Evolutionary conservation across 202 grass and related monocot species (phyloP), one percentile per base, ranked within the genome.

Genomic region (Schoenoplectus triqueter): DNA sequence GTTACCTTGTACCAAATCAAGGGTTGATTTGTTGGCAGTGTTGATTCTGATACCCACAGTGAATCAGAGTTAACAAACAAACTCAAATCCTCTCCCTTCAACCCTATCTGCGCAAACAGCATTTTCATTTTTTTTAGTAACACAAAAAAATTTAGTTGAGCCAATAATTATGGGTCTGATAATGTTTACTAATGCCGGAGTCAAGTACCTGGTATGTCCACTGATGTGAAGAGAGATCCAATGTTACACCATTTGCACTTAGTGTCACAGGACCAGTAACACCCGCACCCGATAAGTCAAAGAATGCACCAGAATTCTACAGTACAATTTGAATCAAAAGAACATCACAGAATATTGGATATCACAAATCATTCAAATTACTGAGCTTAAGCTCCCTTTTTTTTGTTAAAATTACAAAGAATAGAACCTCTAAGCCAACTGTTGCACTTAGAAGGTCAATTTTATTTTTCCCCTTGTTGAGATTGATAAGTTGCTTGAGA

Each of bases 1-100:
- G n/a, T 89, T 71, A 99, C 96, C 93, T 92, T 96, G 85, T 96
- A 99, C 93, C 93, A 99, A 76, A 92, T 89, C 87, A 99, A 81
- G 84, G 93, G 96, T 82, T 84, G 86, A 90, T 92, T 90, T 14
- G 71, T 92, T 59, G 93, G 93, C 65, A 94, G 92, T 81, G 87
- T 17, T 66, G 87, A 88, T 50, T 89, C 86, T 44, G 90, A 94
- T 66, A 86, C 87, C 96, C 96, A 99, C 78, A 86, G 54, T 49
- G 91, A 87, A 70, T 70, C 49, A 62, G 93, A 89, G 18, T 85
- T 66, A 61, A 88, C 90, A 94, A 86, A 91, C 51, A 94, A 80
- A 19, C 69, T 80, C 82, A 87, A 83, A 52, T 88, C 93, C 84
- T 98, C 90, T 74, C 93, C 91, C 88, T 31, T 92, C 31, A 99